phyloP scores from a whole-genome alignment of 257 asterid genomes.

The Solanum bukasovii region DNA sequence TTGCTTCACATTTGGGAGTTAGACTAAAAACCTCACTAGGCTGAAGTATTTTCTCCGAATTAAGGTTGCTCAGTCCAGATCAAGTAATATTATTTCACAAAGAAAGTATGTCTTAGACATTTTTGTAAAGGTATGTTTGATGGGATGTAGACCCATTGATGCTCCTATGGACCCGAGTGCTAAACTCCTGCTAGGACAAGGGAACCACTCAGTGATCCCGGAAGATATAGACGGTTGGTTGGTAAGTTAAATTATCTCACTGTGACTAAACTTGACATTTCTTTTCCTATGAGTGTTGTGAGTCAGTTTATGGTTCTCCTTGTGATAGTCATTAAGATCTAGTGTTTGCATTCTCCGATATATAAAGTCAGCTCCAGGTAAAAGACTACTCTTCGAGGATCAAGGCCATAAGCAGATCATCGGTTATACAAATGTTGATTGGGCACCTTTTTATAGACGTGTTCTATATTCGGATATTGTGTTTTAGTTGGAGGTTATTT shows the following conservation, averaged over 20 bases:
- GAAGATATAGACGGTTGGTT: not conserved
- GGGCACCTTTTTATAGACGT: not conserved
- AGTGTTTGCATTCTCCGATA: not conserved
- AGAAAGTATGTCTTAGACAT: not conserved
- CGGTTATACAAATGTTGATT: not conserved
- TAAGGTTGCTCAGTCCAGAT: not conserved
- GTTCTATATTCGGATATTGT: not conserved
- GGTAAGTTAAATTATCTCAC: not conserved
- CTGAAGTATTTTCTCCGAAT: not conserved
- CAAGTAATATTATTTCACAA: not conserved
- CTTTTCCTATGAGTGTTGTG: not conserved
- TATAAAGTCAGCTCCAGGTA: not conserved
- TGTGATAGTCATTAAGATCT: not conserved
- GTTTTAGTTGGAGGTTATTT: not conserved
- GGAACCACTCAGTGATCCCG: not conserved
- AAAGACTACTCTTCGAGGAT: not conserved
- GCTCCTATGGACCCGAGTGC: not conserved
- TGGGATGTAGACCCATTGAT: not conserved
- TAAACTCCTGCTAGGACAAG: not conserved
- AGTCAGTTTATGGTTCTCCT: not conserved
- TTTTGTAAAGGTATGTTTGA: not conserved
- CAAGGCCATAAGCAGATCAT: not conserved
- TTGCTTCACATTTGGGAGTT: not conserved
- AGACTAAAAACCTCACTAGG: not conserved
- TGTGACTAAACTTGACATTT: not conserved